Evolutionary conservation across 1,284 basidiomycete species (phyloP).

Genomic region (Ustilago trichophora): DNA sequence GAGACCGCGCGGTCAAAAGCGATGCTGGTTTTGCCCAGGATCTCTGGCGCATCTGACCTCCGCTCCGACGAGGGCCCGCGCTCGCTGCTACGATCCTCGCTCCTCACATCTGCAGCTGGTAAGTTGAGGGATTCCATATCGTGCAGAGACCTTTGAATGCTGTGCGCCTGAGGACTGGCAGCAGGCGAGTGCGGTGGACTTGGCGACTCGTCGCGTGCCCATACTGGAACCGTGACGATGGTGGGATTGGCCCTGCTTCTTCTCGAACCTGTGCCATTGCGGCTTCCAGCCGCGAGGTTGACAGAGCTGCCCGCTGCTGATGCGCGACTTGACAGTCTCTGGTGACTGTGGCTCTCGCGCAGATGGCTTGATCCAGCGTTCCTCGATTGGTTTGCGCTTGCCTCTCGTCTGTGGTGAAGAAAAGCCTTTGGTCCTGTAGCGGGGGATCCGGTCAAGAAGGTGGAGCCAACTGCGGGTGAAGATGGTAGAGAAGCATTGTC

Average conservation of each 20-base stretch:
- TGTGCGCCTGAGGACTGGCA: constrained; percentile 32
- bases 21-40: constrained; percentile 4
- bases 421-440: constrained; percentile 1
- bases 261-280: constrained; percentile 6
- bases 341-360: constrained; percentile 16
- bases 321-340: constrained; percentile 16
- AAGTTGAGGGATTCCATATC: constrained; percentile 24
- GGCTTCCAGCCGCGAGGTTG: constrained; percentile 9
- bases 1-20: constrained; percentile 23
- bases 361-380: constrained; percentile 8
- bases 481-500: constrained; percentile 29
- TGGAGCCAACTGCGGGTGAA: constrained; percentile 13
- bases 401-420: constrained; percentile 7
- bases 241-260: constrained; percentile 35
- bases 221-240: constrained; percentile 43
- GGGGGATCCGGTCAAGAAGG: constrained; percentile 9
- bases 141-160: constrained; percentile 13
- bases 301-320: constrained; percentile 30
- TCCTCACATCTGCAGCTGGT: constrained; percentile 16
- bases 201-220: constrained; percentile 50
- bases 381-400: constrained; percentile 3
- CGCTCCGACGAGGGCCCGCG: constrained; percentile 13
- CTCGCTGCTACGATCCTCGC: constrained; percentile 13
- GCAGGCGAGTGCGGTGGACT: constrained; percentile 36
- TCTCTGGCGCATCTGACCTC: constrained; percentile 12